Evolutionary conservation across 148 eudicot genomes (phyloP).

Genomic region (Silene uniflora): DNA sequence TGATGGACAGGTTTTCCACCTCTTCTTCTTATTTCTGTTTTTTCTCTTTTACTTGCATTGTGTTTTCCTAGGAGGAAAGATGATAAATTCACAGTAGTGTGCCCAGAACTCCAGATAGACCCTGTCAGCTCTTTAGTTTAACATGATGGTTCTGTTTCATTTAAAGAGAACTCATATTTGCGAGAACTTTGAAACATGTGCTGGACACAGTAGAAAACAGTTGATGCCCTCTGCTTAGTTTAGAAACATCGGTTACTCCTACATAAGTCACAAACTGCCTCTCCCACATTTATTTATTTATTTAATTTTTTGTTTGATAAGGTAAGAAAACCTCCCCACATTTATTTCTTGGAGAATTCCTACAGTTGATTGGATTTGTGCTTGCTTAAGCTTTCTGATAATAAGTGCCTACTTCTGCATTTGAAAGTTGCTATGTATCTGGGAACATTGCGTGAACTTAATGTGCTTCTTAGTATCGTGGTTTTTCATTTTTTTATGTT

Average conservation of each 20-base stretch:
- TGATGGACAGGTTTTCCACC: slow-evolving; percentile 80
- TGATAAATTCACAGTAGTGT: too few relatives aligned
- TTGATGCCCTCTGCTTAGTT: neutral
- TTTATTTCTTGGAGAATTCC: neutral
- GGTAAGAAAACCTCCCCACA: neutral
- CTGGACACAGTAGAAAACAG: neutral
- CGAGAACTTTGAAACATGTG: neutral
- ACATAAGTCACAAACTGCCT: too few relatives aligned
- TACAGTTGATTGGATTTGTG: neutral
- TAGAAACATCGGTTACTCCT: neutral
- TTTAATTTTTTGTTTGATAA: too few relatives aligned
- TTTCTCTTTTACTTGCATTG: neutral
- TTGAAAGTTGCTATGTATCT: neutral
- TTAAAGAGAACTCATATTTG: neutral
- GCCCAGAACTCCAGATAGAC: neutral
- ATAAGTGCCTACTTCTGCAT: neutral
- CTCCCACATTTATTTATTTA: too few relatives aligned
- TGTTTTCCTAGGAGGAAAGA: neutral
- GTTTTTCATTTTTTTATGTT: neutral
- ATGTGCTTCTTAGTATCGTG: slow-evolving; percentile 1
- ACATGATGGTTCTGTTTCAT: neutral
- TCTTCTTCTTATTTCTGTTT: neutral
- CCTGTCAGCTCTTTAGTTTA: neutral
- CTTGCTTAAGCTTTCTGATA: neutral
- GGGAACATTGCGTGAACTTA: neutral